Percentiles rank a stretch among this genome's conserved stretches.
phyloP scores from a whole-genome alignment of 2,329 filamentous ascomycete species.

The Colletotrichum lupini region DNA sequence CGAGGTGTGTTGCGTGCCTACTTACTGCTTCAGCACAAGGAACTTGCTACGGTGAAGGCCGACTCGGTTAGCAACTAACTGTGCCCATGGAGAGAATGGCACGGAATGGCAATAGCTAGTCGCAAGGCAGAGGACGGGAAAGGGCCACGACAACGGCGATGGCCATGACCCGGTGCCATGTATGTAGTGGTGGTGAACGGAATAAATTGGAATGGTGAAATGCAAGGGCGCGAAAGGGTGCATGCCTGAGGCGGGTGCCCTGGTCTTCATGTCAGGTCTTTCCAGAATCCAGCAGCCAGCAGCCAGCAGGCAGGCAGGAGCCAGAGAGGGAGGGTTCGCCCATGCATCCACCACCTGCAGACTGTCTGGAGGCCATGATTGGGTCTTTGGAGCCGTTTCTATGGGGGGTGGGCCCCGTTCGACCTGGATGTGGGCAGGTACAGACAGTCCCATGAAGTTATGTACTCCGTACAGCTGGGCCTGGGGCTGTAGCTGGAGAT shows the following conservation, averaged over 20 bases:
- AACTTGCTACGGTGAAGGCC: not conserved
- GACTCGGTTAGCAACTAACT: not conserved
- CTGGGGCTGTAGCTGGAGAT: too few species aligned
- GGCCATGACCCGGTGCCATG: not conserved
- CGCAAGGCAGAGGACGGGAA: not conserved
- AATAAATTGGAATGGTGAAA: not conserved
- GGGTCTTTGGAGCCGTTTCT: too few species aligned
- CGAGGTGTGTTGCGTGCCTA: not conserved
- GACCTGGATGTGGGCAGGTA: too few species aligned
- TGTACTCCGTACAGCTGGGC: too few species aligned
- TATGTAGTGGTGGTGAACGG: not conserved
- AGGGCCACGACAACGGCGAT: not conserved
- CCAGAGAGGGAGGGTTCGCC: too few species aligned
- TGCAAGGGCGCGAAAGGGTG: not conserved
- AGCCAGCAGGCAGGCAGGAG: too few species aligned
- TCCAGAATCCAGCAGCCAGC: too few species aligned
- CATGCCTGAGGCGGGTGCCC: not conserved
- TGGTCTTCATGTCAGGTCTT: too few species aligned
- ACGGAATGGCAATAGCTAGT: constrained; percentile 2
- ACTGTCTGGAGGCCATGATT: too few species aligned
- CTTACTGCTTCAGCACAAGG: not conserved
- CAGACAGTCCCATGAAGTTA: too few species aligned
- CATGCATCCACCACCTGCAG: too few species aligned
- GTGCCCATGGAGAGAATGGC: constrained; percentile 16
- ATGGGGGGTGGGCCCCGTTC: too few species aligned